phyloP scores from a whole-genome alignment of 1,284 basidiomycete genomes.

The Apiotrichum veenhuisii region DNA sequence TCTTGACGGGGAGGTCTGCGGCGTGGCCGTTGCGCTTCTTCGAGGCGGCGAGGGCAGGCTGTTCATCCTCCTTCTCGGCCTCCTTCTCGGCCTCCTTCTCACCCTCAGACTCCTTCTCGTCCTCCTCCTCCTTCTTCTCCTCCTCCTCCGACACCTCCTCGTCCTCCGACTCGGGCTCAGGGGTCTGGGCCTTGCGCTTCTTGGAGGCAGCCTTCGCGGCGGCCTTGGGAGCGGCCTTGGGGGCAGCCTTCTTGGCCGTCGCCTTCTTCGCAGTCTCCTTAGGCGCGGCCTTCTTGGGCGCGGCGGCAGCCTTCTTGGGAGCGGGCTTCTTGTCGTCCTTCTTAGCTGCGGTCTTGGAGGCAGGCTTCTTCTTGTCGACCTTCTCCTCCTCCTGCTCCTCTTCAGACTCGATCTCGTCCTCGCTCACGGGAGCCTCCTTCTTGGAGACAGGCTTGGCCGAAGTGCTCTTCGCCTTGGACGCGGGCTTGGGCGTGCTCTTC shows the following conservation, averaged over 20 bases:
- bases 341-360: constrained; percentile 4
- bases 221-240: constrained; percentile 2
- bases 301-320: not conserved
- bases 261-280: constrained; percentile 3
- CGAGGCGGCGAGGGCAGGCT: not conserved
- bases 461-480: constrained; percentile 3
- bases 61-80: not conserved
- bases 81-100: not conserved
- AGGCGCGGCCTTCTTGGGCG: not conserved
- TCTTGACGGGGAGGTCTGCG: constrained; percentile 4
- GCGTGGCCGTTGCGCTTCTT: constrained; percentile 2
- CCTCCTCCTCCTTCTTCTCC: constrained; percentile 4
- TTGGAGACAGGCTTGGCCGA: constrained; percentile 23
- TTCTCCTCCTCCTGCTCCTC: constrained; percentile 7
- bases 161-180: not conserved
- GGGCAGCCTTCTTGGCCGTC: constrained; percentile 2
- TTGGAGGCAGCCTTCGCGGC: constrained; percentile 2
- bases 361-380: constrained; percentile 2
- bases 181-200: not conserved
- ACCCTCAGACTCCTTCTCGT: not conserved
- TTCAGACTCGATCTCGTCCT: constrained; percentile 7
- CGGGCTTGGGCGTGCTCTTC: constrained; percentile 3
- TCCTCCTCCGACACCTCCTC: constrained; percentile 2
- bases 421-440: constrained; percentile 6
- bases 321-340: not conserved